Evolutionary conservation across 371 early-diverging fungal species (phyloP).

Genomic region (Mortierella sp.): DNA sequence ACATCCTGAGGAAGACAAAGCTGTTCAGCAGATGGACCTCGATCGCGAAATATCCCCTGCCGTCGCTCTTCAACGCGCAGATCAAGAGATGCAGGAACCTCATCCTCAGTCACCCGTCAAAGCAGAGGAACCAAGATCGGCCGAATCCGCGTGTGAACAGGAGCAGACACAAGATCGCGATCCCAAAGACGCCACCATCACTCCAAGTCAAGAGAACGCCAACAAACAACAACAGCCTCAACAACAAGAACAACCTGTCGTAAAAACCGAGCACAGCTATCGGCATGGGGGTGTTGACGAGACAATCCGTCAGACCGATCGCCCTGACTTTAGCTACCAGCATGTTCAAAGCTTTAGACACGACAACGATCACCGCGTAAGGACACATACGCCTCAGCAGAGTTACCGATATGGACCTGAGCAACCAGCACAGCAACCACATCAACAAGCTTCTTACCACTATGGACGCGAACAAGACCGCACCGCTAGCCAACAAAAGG

Average conservation of each 20-base stretch:
- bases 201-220: neutral
- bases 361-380: neutral
- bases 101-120: neutral
- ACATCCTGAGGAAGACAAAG: constrained; percentile 2
- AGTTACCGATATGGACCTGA: neutral
- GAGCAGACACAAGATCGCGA: constrained; percentile 2
- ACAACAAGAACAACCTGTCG: neutral
- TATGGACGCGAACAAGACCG: constrained; percentile 9
- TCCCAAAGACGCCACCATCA: neutral
- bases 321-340: neutral
- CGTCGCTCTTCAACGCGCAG: constrained; percentile 5
- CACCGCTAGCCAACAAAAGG: neutral
- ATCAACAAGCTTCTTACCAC: neutral
- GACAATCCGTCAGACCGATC: neutral
- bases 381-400: neutral
- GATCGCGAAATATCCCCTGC: constrained; percentile 7
- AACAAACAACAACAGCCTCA: neutral
- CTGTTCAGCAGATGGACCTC: constrained; percentile 25
- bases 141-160: constrained; percentile 1
- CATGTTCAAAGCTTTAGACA: constrained; percentile 6
- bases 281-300: constrained; percentile 1
- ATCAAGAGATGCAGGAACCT: constrained; percentile 14
- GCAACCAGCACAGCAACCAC: neutral
- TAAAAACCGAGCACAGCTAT: neutral
- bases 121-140: neutral